Percentiles rank a stretch among this genome's conserved stretches.
Evolutionary conservation across 495 filamentous ascomycete genomes (phyloP).

Genomic region (Penicillium arizonense): DNA sequence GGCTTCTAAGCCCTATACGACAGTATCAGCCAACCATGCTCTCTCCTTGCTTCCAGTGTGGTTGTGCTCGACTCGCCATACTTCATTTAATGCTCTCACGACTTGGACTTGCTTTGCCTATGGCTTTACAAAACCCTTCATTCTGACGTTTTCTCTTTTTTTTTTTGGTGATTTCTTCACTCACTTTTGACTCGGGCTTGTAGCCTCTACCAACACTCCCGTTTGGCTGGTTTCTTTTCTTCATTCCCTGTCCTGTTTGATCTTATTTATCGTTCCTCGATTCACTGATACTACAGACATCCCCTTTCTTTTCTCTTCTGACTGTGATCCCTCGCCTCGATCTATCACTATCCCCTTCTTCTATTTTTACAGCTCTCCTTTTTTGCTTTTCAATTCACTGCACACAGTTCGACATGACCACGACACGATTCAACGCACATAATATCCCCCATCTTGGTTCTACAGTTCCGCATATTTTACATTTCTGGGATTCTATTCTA

Average conservation of each 20-base stretch:
- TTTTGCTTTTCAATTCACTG: constrained; percentile 23
- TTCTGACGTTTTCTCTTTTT: constrained; percentile 10
- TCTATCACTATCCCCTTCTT: neutral
- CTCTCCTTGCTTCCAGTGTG: neutral
- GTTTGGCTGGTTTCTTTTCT: neutral
- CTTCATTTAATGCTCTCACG: constrained; percentile 11
- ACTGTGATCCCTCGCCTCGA: neutral
- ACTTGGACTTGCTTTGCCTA: constrained; percentile 10
- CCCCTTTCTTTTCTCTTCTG: neutral
- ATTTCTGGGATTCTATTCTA: constrained; percentile 1
- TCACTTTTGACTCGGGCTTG: too few relatives aligned
- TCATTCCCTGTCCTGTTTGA: neutral
- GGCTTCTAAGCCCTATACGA: constrained; percentile 31
- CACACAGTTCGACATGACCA: constrained; percentile 31
- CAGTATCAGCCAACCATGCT: neutral
- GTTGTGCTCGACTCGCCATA: neutral
- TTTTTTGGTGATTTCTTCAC: neutral
- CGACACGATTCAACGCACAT: constrained; percentile 34
- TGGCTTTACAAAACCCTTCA: neutral
- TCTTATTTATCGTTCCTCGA: too few relatives aligned
- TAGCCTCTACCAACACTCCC: neutral
- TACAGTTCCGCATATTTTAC: constrained; percentile 3
- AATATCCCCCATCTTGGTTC: constrained; percentile 18
- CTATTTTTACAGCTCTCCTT: constrained; percentile 5
- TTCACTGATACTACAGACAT: constrained; percentile 3